These are phyloP conservation scores for Plasmodium cynomolgi DNA, from an alignment of 169 alveolate species.

Conservation along the genomic window DNA sequence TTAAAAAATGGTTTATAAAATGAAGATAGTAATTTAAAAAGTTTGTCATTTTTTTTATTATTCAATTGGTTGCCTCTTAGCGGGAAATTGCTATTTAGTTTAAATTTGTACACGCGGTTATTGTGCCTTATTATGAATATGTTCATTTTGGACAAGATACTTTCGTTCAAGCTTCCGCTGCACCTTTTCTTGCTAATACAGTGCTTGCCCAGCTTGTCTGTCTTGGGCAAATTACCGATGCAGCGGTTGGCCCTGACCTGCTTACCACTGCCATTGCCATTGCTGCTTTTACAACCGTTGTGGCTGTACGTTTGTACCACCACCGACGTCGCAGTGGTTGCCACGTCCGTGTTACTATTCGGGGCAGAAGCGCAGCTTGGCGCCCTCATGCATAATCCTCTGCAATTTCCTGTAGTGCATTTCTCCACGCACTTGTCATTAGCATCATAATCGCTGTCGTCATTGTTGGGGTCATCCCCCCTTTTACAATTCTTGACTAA, in stretches of 20 bases:
- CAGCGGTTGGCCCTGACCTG: neutral
- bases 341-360: neutral
- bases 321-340: neutral
- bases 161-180: conserved; percentile 5
- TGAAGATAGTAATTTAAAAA: neutral
- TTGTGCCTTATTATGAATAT: conserved; percentile 32
- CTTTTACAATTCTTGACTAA: neutral
- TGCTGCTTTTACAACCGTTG: neutral
- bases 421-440: neutral
- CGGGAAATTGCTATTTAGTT: conserved; percentile 25
- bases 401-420: neutral
- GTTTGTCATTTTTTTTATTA: conserved; percentile 7
- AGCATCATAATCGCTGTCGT: neutral
- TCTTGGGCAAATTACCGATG: neutral
- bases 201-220: neutral
- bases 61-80: neutral
- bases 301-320: neutral
- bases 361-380: neutral
- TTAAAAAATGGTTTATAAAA: conserved; percentile 7
- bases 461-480: neutral
- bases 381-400: neutral
- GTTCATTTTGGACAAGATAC: conserved; percentile 22
- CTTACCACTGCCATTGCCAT: neutral
- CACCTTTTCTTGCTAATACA: conserved; percentile 17
- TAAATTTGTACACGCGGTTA: conserved; percentile 42